phyloP scores from a whole-genome alignment of 2,329 filamentous ascomycete species.

The Aspergillus hortae region DNA sequence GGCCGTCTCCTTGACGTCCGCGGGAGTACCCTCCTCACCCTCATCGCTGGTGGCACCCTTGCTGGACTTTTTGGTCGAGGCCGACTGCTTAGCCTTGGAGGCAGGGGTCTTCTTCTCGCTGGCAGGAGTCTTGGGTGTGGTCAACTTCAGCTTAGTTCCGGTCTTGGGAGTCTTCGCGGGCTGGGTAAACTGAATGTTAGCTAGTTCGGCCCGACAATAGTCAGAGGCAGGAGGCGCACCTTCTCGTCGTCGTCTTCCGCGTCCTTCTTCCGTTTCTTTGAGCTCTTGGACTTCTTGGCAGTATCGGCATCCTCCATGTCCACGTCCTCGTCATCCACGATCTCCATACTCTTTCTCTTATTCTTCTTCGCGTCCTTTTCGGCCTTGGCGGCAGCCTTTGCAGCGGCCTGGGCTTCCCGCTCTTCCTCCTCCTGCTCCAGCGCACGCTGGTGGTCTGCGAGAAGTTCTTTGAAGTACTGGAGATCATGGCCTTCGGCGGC shows the following conservation, averaged over 20 bases:
- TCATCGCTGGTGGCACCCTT: slow-evolving; percentile 55
- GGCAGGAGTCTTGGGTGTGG: slow-evolving; percentile 57
- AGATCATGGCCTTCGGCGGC: slow-evolving; percentile 75
- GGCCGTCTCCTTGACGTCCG: slow-evolving; percentile 49
- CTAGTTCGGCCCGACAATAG: not conserved
- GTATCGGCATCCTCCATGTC: slow-evolving; percentile 48
- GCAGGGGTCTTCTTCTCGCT: slow-evolving; percentile 48
- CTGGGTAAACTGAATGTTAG: slow-evolving; percentile 38
- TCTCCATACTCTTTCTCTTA: slow-evolving; percentile 49
- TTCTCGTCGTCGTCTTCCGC: slow-evolving; percentile 62
- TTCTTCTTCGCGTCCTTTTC: slow-evolving; percentile 49
- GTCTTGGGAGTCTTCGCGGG: slow-evolving; percentile 65
- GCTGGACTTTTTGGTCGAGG: slow-evolving; percentile 56
- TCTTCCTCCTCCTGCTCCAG: slow-evolving; percentile 58
- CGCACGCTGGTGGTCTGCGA: slow-evolving; percentile 58
- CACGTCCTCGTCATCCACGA: slow-evolving; percentile 55
- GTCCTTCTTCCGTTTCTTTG: slow-evolving; percentile 79
- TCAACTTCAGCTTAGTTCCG: slow-evolving; percentile 49
- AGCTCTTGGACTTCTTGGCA: slow-evolving; percentile 52
- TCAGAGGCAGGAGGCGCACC: slow-evolving; percentile 42
- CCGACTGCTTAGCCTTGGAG: slow-evolving; percentile 54
- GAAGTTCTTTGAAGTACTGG: slow-evolving; percentile 76
- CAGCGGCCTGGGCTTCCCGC: slow-evolving; percentile 61
- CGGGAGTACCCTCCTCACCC: slow-evolving; percentile 58
- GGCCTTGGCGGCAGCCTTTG: slow-evolving; percentile 53